Evolutionary conservation across 1,284 basidiomycete genomes (phyloP).

Genomic region (Pisolithus thermaeus): DNA sequence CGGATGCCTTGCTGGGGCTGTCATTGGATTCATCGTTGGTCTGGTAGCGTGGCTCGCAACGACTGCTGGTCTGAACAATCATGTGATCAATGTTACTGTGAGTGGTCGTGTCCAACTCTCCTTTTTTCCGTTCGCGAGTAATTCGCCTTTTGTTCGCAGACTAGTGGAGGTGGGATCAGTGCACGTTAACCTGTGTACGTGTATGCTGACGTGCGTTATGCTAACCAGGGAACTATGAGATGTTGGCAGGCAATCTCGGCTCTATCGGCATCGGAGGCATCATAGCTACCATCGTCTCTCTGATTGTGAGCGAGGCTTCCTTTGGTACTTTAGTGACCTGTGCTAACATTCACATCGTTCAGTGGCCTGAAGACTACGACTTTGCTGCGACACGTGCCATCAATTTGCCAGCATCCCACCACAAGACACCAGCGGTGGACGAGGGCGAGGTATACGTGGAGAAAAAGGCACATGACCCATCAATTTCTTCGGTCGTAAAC

Average conservation of each 20-base stretch:
- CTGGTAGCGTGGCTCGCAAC: constrained; percentile 83
- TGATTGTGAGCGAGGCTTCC: constrained; percentile 23
- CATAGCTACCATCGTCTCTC: constrained; percentile 59
- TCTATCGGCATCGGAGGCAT: constrained; percentile 81
- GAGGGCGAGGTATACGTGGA: constrained; percentile 28
- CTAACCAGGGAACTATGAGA: constrained; percentile 63
- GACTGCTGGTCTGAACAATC: constrained; percentile 63
- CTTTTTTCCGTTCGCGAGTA: background rate
- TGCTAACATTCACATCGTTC: constrained; percentile 2
- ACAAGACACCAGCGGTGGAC: constrained; percentile 10
- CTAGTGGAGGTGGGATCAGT: constrained; percentile 41
- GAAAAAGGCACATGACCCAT: constrained; percentile 34
- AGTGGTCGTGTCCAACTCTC: constrained; percentile 18
- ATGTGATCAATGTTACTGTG: constrained; percentile 69
- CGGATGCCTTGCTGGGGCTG: constrained; percentile 69
- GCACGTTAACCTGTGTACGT: background rate
- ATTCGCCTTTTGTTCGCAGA: constrained; percentile 26
- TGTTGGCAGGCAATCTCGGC: constrained; percentile 85
- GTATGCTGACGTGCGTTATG: constrained; percentile 3
- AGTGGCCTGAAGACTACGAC: constrained; percentile 80
- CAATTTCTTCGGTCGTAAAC: constrained; percentile 29
- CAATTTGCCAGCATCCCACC: constrained; percentile 39
- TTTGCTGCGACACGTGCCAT: constrained; percentile 75
- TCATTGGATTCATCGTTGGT: constrained; percentile 68
- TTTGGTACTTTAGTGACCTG: background rate